phyloP scores from a whole-genome alignment of 305 asterid genomes.

The Fraxinus platypoda region DNA sequence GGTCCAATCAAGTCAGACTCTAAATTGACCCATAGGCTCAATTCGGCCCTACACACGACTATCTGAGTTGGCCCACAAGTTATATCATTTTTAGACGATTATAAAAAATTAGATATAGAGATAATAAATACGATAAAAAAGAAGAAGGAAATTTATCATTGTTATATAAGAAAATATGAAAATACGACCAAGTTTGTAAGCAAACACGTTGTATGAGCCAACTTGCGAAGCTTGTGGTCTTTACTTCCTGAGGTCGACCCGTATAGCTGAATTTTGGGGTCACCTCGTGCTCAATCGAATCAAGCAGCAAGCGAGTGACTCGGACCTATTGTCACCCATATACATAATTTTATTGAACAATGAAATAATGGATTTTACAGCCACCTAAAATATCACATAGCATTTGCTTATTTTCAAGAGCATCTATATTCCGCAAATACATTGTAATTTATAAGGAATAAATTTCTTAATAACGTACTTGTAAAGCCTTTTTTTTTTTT shows the following conservation, averaged over 20 bases:
- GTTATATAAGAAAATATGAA: background rate
- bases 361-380: background rate
- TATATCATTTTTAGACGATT: background rate
- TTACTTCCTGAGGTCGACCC: background rate
- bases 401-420: background rate
- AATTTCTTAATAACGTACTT: background rate
- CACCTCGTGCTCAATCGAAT: background rate
- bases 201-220: background rate
- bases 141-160: background rate
- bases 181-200: background rate
- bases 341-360: background rate
- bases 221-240: background rate
- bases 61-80: background rate
- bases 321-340: background rate
- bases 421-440: background rate
- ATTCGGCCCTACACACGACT: background rate
- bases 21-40: background rate
- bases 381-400: background rate
- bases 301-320: background rate
- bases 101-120: background rate
- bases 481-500: background rate
- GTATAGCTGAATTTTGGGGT: background rate
- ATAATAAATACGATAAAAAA: background rate
- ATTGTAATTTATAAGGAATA: no score
- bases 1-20: background rate